Evolutionary conservation across 805 yeast species (phyloP).

Genomic region (Lachancea waltii): DNA sequence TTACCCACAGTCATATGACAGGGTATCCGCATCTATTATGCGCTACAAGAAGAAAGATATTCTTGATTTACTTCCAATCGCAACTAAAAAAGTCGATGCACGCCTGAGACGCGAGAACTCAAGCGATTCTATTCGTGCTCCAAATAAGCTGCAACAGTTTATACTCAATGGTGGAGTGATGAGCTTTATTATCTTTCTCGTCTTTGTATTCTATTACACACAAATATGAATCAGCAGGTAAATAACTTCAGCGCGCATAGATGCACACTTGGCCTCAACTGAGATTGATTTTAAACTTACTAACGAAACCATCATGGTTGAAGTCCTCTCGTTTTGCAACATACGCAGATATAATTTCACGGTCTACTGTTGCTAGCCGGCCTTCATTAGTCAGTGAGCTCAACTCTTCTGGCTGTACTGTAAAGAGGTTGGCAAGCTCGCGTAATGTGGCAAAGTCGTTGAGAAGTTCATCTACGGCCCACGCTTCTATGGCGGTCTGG

Average conservation of each 20-base stretch:
- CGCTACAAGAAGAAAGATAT: background rate
- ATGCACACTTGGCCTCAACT: background rate
- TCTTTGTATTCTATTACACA: constrained; percentile 5
- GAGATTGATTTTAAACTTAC: constrained; percentile 8
- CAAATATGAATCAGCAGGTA: background rate
- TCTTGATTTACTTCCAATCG: background rate
- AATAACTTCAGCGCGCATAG: background rate
- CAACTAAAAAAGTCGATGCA: constrained; percentile 4
- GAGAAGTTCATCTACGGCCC: constrained; percentile 55
- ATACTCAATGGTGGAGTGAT: constrained; percentile 1
- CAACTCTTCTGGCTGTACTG: constrained; percentile 75
- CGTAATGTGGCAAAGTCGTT: constrained; percentile 64
- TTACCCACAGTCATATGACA: constrained; percentile 27
- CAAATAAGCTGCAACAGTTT: background rate
- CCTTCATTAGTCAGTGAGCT: constrained; percentile 79
- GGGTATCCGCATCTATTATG: constrained; percentile 3
- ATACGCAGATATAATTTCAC: constrained; percentile 55
- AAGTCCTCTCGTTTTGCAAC: constrained; percentile 67
- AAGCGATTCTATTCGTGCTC: background rate
- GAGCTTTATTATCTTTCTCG: constrained; percentile 4
- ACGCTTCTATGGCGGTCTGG: constrained; percentile 59
- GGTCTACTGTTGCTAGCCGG: constrained; percentile 59
- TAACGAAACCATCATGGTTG: constrained; percentile 35
- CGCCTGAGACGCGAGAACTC: background rate
- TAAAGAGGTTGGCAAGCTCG: constrained; percentile 77